Conservation (phyloP, 1,284 basidiomycete species). For the Kwoniella shivajii region DNA sequence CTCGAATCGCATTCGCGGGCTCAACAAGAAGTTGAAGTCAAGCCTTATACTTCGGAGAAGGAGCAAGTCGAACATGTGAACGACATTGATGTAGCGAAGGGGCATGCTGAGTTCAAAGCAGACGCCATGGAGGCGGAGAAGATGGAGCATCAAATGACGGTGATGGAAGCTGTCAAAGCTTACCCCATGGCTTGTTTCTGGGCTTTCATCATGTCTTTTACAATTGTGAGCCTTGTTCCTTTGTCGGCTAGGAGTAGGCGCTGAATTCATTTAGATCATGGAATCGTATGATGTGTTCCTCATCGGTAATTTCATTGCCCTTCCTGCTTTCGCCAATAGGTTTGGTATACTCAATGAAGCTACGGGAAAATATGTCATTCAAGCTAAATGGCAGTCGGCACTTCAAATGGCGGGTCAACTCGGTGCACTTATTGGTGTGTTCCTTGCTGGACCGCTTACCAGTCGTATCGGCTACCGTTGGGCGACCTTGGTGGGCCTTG, state of each 20-base stretch:
- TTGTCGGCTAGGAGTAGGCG: neutral
- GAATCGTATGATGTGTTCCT: conserved; percentile 42
- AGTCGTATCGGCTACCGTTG: conserved; percentile 39
- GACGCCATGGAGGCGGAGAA: conserved; percentile 30
- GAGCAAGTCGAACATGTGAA: conserved; percentile 9
- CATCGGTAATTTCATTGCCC: conserved; percentile 40
- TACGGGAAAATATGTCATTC: conserved; percentile 23
- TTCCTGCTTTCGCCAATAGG: conserved; percentile 15
- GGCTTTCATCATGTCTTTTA: conserved; percentile 32
- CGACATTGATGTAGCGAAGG: conserved; percentile 2
- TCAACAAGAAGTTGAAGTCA: neutral
- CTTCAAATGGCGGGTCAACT: conserved; percentile 34
- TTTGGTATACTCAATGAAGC: conserved; percentile 24
- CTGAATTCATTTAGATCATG: conserved; percentile 28
- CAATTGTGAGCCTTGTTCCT: conserved; percentile 20
- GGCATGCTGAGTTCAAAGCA: conserved; percentile 4
- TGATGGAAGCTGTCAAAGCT: conserved; percentile 27
- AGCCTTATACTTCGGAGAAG: too few species aligned
- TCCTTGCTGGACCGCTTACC: conserved; percentile 43
- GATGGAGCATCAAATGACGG: conserved; percentile 25
- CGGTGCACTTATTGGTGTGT: conserved; percentile 46
- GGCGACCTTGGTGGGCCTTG: conserved; percentile 33
- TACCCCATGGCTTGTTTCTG: conserved; percentile 36
- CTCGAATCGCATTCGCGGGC: too few species aligned
- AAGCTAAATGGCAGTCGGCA: conserved; percentile 39